phyloP scores from a whole-genome alignment of 2,329 filamentous ascomycete species.

The Botrytis medusae region DNA sequence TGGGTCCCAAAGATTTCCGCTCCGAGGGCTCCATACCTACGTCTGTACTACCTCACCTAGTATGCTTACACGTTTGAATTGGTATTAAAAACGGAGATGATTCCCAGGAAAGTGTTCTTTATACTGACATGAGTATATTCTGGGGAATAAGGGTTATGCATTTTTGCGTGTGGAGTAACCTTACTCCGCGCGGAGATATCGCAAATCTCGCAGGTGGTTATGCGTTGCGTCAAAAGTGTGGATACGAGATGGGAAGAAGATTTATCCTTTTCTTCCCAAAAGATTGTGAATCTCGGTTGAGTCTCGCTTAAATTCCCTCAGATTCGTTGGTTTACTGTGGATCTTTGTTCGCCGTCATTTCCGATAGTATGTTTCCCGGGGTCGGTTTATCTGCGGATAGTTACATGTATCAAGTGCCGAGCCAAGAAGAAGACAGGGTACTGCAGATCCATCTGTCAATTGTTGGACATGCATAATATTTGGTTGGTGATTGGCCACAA shows the following conservation, averaged over 20 bases:
- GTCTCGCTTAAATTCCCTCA: background rate
- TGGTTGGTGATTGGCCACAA: background rate
- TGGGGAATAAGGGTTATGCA: slow-evolving; percentile 4
- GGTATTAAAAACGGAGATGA: background rate
- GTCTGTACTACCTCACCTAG: background rate
- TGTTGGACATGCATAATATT: background rate
- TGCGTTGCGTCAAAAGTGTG: background rate
- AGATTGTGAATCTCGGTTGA: slow-evolving; percentile 1
- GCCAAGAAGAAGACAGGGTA: background rate
- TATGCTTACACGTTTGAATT: background rate
- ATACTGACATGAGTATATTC: background rate
- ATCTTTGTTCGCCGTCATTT: background rate
- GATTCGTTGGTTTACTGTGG: background rate
- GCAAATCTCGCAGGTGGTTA: background rate
- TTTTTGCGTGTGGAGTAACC: slow-evolving; percentile 12
- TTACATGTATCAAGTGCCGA: background rate
- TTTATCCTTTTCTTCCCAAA: background rate
- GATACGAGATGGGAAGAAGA: slow-evolving; percentile 14
- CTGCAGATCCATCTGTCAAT: background rate
- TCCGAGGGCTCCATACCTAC: slow-evolving; percentile 9
- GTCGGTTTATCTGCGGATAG: background rate
- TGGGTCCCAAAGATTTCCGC: background rate
- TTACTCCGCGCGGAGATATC: slow-evolving; percentile 10
- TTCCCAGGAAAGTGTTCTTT: background rate
- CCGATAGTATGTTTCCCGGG: background rate